A percentile compares a stretch with the other conserved stretches of the same genome.
Conservation (phyloP, 352 stramenopile species). For the Phytophthora multivora region DNA sequence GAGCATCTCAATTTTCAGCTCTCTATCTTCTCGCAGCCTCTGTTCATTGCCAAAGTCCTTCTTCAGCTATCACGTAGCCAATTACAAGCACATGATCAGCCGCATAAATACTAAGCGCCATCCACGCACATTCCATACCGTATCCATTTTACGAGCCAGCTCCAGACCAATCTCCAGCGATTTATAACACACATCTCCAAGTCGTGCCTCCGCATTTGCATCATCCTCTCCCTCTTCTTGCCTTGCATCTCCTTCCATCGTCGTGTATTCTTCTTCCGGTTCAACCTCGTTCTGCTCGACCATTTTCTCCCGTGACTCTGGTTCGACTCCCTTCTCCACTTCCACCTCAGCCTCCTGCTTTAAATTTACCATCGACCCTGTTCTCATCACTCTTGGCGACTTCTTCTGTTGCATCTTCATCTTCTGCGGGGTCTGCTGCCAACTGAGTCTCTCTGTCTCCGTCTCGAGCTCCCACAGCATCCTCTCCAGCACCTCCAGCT, state of each 20-base stretch:
- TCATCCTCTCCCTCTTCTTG: constrained; percentile 8
- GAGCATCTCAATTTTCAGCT: constrained; percentile 46
- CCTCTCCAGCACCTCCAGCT: constrained; percentile 45
- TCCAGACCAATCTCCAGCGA: constrained; percentile 41
- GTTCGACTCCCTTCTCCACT: neutral
- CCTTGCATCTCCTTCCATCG: neutral
- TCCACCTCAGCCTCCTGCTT: neutral
- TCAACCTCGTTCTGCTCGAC: constrained; percentile 1
- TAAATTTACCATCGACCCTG: neutral
- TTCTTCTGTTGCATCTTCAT: constrained; percentile 16
- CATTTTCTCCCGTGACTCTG: neutral
- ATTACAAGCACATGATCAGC: neutral
- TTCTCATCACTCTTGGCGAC: constrained; percentile 1
- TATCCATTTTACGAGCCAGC: constrained; percentile 37
- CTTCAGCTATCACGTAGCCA: constrained; percentile 25
- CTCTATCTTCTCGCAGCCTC: constrained; percentile 31
- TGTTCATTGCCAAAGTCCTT: constrained; percentile 36
- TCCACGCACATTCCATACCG: constrained; percentile 17
- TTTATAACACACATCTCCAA: constrained; percentile 49
- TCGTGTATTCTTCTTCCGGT: constrained; percentile 8
- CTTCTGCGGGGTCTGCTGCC: constrained; percentile 23
- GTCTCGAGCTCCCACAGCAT: constrained; percentile 48
- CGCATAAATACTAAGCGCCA: neutral
- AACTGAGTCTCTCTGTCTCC: constrained; percentile 34
- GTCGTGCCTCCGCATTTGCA: constrained; percentile 10